Conservation (phyloP, 2,329 filamentous ascomycete genomes). For the Meredithiella fracta region DNA sequence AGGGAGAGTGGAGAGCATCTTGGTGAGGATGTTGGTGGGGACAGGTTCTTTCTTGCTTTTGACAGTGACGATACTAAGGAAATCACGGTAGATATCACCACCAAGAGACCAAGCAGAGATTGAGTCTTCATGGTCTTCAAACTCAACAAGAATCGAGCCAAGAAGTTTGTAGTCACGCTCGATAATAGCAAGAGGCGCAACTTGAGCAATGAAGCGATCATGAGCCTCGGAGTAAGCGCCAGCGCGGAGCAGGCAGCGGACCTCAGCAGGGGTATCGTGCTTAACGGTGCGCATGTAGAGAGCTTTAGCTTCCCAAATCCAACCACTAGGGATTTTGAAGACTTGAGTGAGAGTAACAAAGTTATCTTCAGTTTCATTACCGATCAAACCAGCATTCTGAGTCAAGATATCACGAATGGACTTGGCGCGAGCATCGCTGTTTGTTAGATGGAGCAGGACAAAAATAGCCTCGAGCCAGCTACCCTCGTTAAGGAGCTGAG, state of each 20-base stretch:
- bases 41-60: slow-evolving; percentile 25
- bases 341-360: slow-evolving; percentile 45
- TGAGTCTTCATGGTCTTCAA: slow-evolving; percentile 42
- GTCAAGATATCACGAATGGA: slow-evolving; percentile 58
- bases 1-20: slow-evolving; percentile 38
- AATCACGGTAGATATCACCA: slow-evolving; percentile 59
- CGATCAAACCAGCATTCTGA: slow-evolving; percentile 52
- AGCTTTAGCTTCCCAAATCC: slow-evolving; percentile 81
- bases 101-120: slow-evolving; percentile 63
- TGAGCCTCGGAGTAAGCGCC: slow-evolving; percentile 67
- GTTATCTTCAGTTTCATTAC: slow-evolving; percentile 33
- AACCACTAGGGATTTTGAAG: slow-evolving; percentile 54
- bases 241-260: slow-evolving; percentile 65
- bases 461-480: slow-evolving; percentile 58
- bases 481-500: slow-evolving; percentile 44
- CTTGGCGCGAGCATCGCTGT: slow-evolving; percentile 42
- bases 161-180: slow-evolving; percentile 62
- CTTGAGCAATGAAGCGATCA: slow-evolving; percentile 59
- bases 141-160: slow-evolving; percentile 52
- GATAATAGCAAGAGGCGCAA: slow-evolving; percentile 70
- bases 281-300: slow-evolving; percentile 60
- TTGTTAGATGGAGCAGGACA: slow-evolving; percentile 60
- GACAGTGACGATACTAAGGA: slow-evolving; percentile 35
- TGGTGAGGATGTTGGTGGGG: slow-evolving; percentile 34
- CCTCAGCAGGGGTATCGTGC: slow-evolving; percentile 53